Base-by-base conservation (phyloP, 1,139 yeast genomes). In the Yamadazyma trypodendri region DNA sequence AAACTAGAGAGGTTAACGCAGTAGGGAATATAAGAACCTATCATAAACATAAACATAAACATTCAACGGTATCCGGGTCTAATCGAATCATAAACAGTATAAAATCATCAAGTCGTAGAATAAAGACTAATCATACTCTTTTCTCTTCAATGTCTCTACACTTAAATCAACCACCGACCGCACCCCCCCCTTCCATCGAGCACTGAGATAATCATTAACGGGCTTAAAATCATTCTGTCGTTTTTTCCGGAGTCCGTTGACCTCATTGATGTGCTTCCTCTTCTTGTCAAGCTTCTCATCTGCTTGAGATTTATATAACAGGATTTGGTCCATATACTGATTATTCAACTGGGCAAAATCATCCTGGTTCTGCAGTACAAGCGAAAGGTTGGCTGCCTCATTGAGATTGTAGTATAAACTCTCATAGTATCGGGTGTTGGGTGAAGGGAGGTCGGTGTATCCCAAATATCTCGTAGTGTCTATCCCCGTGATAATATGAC, bases 131-230 rank as follows among this genome's bases (percentile, higher is more conserved):
- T n/a, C n/a, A n/a, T 28, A 11, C 22, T 28, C 23, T 6, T 22
- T 21, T 11, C 14, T 12, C 14, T 31, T 14, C 14, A 34, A 15
- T 3, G 59, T 50, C 38, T 65, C 65, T n/a, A 63, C 51, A 13
- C 65, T 63, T 34, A 60, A 40, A 34, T 68, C 75, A 28, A 70
- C 68, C 39, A 64, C 57, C 6, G 62, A 48, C 37, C 54, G 54
- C 23, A 71, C 51, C 3, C 73, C 72, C 23, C 67, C 70, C 37
- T 56, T 61, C 75, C 76, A 71, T 41, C 65, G 49, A 16, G 53
- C 53, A 22, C 56, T 50, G 34, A 69, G 54, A 43, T 68, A 62
- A 36, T 61, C 65, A 33, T 59, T 51, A 15, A 60, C 67, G 1
- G 74, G 71, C 39, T 55, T 51, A 42, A 56, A 64, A 18, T 63